phyloP scores from a whole-genome alignment of 805 yeast species.

The Scheffersomyces ergatensis region DNA sequence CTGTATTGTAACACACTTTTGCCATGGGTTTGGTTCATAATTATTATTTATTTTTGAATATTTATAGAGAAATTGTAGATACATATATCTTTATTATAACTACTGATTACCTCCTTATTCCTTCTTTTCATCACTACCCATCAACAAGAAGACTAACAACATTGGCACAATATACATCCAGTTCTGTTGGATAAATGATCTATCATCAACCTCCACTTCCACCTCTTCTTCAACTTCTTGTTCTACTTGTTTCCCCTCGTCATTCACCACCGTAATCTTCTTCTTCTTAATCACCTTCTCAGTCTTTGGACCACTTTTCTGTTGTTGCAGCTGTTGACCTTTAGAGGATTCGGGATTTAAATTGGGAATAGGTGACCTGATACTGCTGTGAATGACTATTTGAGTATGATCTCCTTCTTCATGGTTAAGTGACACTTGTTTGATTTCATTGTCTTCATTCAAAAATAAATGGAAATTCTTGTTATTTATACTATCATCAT shows the following conservation, averaged over 20 bases:
- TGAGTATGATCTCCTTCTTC: not conserved
- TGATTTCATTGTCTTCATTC: conserved; percentile 4
- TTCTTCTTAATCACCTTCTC: conserved; percentile 13
- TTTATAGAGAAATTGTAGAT: too few species aligned
- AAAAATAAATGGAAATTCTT: conserved; percentile 7
- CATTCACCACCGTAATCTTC: conserved; percentile 15
- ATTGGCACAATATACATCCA: conserved; percentile 63
- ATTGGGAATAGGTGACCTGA: conserved; percentile 26
- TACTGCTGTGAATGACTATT: not conserved
- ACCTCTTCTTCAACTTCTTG: conserved; percentile 21
- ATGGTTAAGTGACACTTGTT: conserved; percentile 1
- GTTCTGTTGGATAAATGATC: conserved; percentile 56
- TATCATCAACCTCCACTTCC: conserved; percentile 21
- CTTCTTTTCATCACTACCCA: conserved; percentile 5
- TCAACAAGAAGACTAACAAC: conserved; percentile 27
- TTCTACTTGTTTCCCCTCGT: conserved; percentile 21
- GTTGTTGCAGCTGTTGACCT: conserved; percentile 7
- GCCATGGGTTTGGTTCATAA: too few species aligned
- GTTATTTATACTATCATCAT: not conserved
- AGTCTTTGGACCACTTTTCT: conserved; percentile 6
- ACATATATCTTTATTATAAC: too few species aligned
- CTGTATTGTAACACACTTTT: too few species aligned
- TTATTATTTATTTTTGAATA: too few species aligned
- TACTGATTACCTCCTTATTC: too few species aligned
- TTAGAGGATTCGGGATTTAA: conserved; percentile 19